Base-by-base conservation (phyloP, 805 yeast species). In the Wickerhamiella galacta region DNA sequence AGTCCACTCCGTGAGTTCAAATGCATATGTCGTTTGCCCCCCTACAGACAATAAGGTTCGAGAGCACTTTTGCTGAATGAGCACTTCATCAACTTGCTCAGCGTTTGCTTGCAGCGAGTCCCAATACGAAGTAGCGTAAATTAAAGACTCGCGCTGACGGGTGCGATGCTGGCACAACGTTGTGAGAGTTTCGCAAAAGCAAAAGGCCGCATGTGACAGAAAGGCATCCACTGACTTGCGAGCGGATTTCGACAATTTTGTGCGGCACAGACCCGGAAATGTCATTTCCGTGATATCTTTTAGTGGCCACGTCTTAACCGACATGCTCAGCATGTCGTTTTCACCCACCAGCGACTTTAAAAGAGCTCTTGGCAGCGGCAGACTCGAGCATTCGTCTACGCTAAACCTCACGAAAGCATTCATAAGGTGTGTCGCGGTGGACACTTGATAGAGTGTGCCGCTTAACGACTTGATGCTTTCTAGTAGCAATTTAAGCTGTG, bases 21-120 rank as follows among this genome's bases (percentile, higher is more conserved):
- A 57, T 1, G 74, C 67, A 34, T 35, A 32, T 11, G 1, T 20
- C 30, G 25, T 35, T 7, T 31, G 25, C 19, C 24, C 11, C 20
- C 20, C 31, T 16, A 16, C 23, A 7, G 69, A 61, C 9, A 42
- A 39, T 6, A 39, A 33, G 4, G 48, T 28, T 1, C 43, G 42
- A 10, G 40, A 32, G 20, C 48, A 31, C 26, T 43, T 39, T 24
- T 32, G 22, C 4, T 51, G 41, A 22, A 46, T 53, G 6, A 67
- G 35, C 5, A 58, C 60, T 11, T 62, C 41, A 48, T 82, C 95
- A 23, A 73, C 59, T 4, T 59, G 53, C 45, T 81, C 93, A 33
- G 77, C 64, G 25, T 65, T 64, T 7, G 78, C 90, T 47, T 87
- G 95, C 20, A 80, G 56, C 2, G 82, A 64, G 52, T 87, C 95